A percentile compares a stretch with the other conserved stretches of the same genome.
Conservation (phyloP, 257 asterid species). For the Ilex asprella region DNA sequence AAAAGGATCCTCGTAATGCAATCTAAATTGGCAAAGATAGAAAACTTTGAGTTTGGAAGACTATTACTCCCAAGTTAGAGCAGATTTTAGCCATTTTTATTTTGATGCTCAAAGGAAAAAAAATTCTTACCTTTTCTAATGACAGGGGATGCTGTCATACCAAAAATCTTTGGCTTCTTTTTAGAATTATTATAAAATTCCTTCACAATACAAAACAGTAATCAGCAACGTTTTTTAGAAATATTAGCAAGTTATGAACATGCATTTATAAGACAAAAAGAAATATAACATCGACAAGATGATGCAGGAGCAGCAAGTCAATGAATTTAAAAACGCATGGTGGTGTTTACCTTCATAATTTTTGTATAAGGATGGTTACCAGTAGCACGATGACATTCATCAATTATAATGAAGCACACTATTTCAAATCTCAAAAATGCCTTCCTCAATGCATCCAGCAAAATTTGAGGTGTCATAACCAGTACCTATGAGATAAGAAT, state of each 20-base stretch:
- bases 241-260: not conserved
- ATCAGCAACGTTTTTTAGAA: constrained; percentile 2
- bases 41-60: too few relatives aligned
- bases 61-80: too few relatives aligned
- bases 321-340: not conserved
- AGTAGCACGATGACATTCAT: constrained; percentile 74
- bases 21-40: too few relatives aligned
- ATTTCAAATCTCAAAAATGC: constrained; percentile 41
- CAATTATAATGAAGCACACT: constrained; percentile 58
- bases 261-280: not conserved
- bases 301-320: not conserved
- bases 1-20: too few relatives aligned
- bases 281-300: constrained; percentile 1
- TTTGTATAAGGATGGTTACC: constrained; percentile 84
- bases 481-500: constrained; percentile 44
- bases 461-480: constrained; percentile 92
- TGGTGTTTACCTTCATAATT: constrained; percentile 62
- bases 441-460: constrained; percentile 64
- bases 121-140: constrained; percentile 48
- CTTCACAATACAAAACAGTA: constrained; percentile 30
- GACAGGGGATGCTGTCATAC: constrained; percentile 69
- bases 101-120: not conserved
- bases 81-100: not conserved
- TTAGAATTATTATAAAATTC: constrained; percentile 56
- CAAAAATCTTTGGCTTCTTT: constrained; percentile 60